These are phyloP conservation scores for Pestalotiopsis sp. DNA, from an alignment of 2,329 filamentous ascomycete genomes.

Conservation along the genomic window DNA sequence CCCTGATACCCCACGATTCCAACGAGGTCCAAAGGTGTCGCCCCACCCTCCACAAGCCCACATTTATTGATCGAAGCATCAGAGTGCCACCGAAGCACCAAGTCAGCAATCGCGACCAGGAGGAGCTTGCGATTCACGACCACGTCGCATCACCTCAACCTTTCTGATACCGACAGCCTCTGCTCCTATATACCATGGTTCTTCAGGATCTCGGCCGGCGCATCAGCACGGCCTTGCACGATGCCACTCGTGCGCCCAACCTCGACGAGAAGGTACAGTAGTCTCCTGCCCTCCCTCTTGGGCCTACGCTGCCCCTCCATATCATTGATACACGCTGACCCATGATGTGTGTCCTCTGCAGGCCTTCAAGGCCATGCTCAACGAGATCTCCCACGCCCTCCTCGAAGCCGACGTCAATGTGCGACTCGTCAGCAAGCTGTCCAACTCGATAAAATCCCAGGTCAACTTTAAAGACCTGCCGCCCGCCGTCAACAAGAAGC, in stretches of 20 bases:
- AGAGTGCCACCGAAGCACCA: neutral
- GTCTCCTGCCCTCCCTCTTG: constrained; percentile 15
- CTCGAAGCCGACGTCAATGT: constrained; percentile 98
- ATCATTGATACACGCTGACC: neutral
- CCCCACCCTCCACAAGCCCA: constrained; percentile 6
- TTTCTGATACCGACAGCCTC: neutral
- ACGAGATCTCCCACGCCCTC: constrained; percentile 94
- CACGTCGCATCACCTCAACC: neutral
- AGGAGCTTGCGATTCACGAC: constrained; percentile 2
- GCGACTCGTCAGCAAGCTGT: constrained; percentile 84
- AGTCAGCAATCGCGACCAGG: neutral
- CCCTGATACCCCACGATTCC: neutral
- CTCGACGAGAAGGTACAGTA: constrained; percentile 86
- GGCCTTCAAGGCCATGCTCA: constrained; percentile 98
- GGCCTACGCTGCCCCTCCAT: constrained; percentile 9
- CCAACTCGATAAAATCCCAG: constrained; percentile 85
- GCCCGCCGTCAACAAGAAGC: constrained; percentile 95
- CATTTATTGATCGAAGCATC: neutral
- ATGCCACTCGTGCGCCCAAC: constrained; percentile 88
- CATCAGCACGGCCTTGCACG: constrained; percentile 94
- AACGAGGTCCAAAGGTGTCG: neutral
- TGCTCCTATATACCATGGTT: constrained; percentile 68
- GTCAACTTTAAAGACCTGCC: constrained; percentile 96
- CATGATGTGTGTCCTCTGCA: constrained; percentile 45
- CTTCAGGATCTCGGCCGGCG: constrained; percentile 98